A percentile compares a stretch with the other conserved stretches of the same genome.
These are phyloP conservation scores for Tylopilus rubrobrunneus DNA, from an alignment of 768 basidiomycete genomes.

Conservation along the genomic window DNA sequence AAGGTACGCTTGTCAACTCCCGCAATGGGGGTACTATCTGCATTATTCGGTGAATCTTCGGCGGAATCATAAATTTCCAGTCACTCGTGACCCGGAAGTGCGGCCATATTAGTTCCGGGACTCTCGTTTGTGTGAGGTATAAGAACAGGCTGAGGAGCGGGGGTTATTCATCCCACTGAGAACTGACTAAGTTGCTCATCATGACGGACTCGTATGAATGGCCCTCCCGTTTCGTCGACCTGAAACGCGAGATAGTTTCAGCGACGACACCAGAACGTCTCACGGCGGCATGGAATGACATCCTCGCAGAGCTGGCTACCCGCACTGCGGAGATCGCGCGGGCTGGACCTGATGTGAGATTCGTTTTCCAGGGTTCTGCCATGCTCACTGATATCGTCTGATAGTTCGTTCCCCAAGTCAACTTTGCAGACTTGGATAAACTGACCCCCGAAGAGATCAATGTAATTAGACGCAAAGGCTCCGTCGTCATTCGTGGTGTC, in stretches of 20 bases:
- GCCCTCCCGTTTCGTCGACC: conserved; percentile 45
- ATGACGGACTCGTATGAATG: conserved; percentile 15
- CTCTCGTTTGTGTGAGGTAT: conserved; percentile 1
- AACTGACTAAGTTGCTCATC: not conserved
- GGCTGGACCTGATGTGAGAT: conserved; percentile 47
- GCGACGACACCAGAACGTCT: conserved; percentile 46
- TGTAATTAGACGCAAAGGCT: conserved; percentile 51
- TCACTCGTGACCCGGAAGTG: not conserved
- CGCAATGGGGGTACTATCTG: not conserved
- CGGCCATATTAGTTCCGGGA: not conserved
- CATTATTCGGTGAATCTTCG: conserved; percentile 10
- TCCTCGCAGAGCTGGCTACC: conserved; percentile 48
- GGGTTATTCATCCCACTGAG: not conserved
- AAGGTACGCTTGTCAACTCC: too few relatives aligned
- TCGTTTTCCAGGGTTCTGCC: not conserved
- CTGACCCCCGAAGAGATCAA: conserved; percentile 45
- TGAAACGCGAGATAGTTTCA: conserved; percentile 55
- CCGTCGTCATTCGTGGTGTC: conserved; percentile 58
- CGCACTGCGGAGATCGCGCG: conserved; percentile 42
- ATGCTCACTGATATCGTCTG: not conserved
- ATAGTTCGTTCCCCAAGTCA: conserved; percentile 61
- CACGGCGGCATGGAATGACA: conserved; percentile 54
- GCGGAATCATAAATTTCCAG: not conserved
- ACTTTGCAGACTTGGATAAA: conserved; percentile 49
- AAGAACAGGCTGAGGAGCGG: conserved; percentile 3